Evolutionary conservation across 2,329 filamentous ascomycete species (phyloP), one percentile per base, ranked within the genome.

Genomic region (Fusarium heterosporum): DNA sequence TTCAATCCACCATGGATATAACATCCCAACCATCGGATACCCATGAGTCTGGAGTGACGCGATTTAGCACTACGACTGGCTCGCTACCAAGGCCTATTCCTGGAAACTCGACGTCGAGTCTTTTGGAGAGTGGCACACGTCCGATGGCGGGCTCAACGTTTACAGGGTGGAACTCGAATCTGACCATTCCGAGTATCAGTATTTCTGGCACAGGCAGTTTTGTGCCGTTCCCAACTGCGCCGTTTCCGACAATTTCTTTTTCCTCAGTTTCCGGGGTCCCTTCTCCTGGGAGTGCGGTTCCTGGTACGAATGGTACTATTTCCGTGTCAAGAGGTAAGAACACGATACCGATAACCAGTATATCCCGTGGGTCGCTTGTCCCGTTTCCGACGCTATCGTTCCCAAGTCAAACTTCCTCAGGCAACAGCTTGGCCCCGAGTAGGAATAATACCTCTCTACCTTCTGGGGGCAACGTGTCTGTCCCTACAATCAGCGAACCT

Each of bases 141-240:
- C 55, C 41, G 2, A 66, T 61, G 6, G 55, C 65, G 6, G 55
- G 26, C 3, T 49, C 62, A 12, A 50, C 19, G 8, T 64, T 54
- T 26, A 32, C 40, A 10, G 36, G 55, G 8, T 61, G 65, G 56
- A 69, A 66, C 54, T 68, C 66, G 29, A 68, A 65, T 25, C 19
- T 62, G n/a, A 43, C 54, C 34, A 19, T 26, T 19, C 26, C 40
- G 10, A 64, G 51, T 10, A 41, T 42, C 32, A 42, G 48, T 32
- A 11, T 43, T 7, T 22, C 64, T 12, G 38, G 45, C 8, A 51
- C 64, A 6, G 54, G 46, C 3, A 40, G 42, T n/a, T 36, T 45
- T 39, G 19, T 48, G 0, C 50, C 59, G 10, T 16, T 54, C 6
- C 28, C 47, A 9, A 47, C 63, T 11, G 25, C 1, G 13, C 52